Conservation (phyloP, 768 basidiomycete genomes). For the Trametes cubensis region DNA sequence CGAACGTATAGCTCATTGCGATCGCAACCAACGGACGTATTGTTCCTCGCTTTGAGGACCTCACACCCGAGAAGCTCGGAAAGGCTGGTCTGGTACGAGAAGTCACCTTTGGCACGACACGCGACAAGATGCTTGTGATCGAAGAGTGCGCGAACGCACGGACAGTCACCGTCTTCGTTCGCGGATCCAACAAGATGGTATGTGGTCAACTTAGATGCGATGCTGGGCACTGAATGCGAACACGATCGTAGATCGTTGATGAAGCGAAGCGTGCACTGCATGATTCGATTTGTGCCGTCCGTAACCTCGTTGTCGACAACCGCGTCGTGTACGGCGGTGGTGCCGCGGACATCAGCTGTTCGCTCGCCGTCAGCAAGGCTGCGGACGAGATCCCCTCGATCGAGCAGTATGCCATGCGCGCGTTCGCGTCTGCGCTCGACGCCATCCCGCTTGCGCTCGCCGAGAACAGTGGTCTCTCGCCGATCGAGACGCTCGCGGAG, state of each 20-base stretch:
- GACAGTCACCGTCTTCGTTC: constrained; percentile 95
- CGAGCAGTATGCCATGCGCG: constrained; percentile 99
- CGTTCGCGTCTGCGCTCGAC: constrained; percentile 95
- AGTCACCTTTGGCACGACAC: constrained; percentile 93
- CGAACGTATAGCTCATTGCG: constrained; percentile 75
- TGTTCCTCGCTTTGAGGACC: constrained; percentile 97
- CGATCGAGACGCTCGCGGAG: constrained; percentile 95
- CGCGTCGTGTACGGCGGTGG: constrained; percentile 98
- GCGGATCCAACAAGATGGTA: constrained; percentile 99
- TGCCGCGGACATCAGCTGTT: constrained; percentile 94
- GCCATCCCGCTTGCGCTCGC: constrained; percentile 95
- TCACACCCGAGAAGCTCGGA: constrained; percentile 88
- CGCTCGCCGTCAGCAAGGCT: constrained; percentile 89
- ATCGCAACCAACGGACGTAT: constrained; percentile 98
- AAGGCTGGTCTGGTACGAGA: constrained; percentile 93
- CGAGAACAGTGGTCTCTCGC: constrained; percentile 95
- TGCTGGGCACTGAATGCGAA: too few relatives aligned
- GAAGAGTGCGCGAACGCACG: constrained; percentile 97
- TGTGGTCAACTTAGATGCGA: too few relatives aligned
- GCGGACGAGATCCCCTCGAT: constrained; percentile 98
- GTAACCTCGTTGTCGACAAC: constrained; percentile 93
- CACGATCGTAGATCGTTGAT: constrained; percentile 80
- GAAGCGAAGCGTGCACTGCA: constrained; percentile 98
- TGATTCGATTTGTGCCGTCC: constrained; percentile 96
- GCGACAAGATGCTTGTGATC: constrained; percentile 99